Base-by-base conservation (phyloP, 441 rosid species). In the Gossypium davidsonii region DNA sequence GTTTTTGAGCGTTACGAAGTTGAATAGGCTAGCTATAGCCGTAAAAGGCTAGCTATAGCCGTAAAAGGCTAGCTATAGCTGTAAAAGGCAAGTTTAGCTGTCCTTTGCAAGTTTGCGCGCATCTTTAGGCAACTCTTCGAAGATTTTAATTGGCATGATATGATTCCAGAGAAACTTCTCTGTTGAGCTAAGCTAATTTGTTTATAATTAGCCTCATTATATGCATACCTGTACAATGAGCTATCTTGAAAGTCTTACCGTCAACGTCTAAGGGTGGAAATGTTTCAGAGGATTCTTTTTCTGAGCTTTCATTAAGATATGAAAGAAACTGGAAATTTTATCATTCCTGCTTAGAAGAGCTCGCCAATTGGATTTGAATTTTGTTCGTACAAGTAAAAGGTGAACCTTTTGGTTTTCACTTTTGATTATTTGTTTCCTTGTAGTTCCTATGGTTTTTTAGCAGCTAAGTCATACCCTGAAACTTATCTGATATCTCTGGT, bases 401-500 rank as follows among this genome's bases (percentile, higher is more conserved):
- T 25, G 71, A 67, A 67, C 2, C 5, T 23, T 67, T 67, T 25
- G 21, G 57, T 25, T 67, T 25, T 25, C 10, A 67, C 71, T 14
- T n/a, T 26, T 67, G 71, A 25, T 31, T 48, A 25, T n/a, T 26
- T 63, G 58, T 49, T 67, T 49, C 53, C n/a, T 49, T 67, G 42
- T 12, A 67, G 71, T n/a, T 15, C 52, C 68, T 26, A 15, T 15
- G 44, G n/a, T n/a, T 67, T n/a, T 63, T 67, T 67, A 49, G 21
- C n/a, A n/a, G 12, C 21, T 67, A 15, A 67, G n/a, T 46, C 42
- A 48, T 14, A 67, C n/a, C 20, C 57, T 67, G 71, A 25, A 48
- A 48, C 39, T 23, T 67, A n/a, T 67, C 71, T 25, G 7, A 48
- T 23, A 23, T 14, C 56, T 48, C 21, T 25, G 39, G 21, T 67